Conservation (phyloP, 2,329 filamentous ascomycete species). For the Colletotrichum sp. region DNA sequence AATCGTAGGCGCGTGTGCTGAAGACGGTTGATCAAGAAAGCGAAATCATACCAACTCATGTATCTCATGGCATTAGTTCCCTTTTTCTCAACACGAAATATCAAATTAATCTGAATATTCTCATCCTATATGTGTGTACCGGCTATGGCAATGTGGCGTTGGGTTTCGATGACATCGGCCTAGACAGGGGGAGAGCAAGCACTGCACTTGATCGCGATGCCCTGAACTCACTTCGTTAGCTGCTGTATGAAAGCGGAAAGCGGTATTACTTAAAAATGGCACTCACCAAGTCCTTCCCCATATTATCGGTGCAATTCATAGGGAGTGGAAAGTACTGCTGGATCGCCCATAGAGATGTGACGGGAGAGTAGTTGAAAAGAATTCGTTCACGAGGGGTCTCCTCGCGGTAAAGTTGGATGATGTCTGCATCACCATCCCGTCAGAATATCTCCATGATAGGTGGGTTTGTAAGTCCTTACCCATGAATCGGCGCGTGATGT, state of each 20-base stretch:
- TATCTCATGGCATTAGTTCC: not conserved
- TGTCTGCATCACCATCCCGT: not conserved
- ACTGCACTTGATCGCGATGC: conserved; percentile 1
- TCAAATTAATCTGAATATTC: not conserved
- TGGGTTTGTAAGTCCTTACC: not conserved
- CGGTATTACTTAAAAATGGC: not conserved
- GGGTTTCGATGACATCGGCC: not conserved
- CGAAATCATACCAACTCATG: not conserved
- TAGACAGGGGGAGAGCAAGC: not conserved
- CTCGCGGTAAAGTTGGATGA: conserved; percentile 7
- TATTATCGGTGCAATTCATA: not conserved
- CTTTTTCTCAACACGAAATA: not conserved
- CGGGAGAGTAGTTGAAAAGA: conserved; percentile 15
- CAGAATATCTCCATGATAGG: not conserved
- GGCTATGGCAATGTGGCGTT: not conserved
- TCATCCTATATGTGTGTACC: not conserved
- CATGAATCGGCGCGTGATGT: conserved; percentile 5
- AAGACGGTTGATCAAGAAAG: not conserved
- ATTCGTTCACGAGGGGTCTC: conserved; percentile 3
- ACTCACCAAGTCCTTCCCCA: conserved; percentile 1
- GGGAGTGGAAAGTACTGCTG: conserved; percentile 11
- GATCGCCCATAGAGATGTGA: conserved; percentile 5
- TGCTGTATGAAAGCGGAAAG: not conserved
- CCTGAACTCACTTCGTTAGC: not conserved
- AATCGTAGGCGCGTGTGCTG: not conserved